Base-by-base conservation (phyloP, 2,329 filamentous ascomycete species). In the Apiospora arundinis region DNA sequence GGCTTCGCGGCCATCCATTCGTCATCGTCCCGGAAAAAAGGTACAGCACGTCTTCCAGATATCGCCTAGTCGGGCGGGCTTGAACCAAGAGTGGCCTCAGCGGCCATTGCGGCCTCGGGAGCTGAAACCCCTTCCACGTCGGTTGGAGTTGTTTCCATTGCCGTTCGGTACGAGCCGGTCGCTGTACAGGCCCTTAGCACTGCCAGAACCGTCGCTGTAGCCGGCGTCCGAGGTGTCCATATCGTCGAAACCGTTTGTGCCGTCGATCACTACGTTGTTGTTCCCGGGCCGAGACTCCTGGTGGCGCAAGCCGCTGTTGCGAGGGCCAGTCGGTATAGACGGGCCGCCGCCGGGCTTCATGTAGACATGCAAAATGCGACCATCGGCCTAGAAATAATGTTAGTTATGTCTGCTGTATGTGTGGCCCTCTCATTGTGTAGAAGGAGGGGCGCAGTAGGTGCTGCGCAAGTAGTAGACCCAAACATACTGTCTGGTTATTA, bases 401-500 rank as follows among this genome's bases (percentile, higher is more conserved):
- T 69, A 48, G 69, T 69, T 70, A 48, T 63, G 9, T 40, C 18
- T 23, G 32, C 9, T n/a, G 69, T 70, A 32, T 32, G 32, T 23
- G 69, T 70, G 40, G 68, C 40, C 60, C 52, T 16, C 28, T 9
- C 45, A 37, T 32, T 6, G 6, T 32, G 6, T 32, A 67, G 48
- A 25, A 23, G 18, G 3, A 14, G n/a, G 23, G 46, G 21, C 21
- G n/a, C 32, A 44, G 12, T 21, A 11, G 18, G 40, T 18, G 37
- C 21, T 42, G 6, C 11, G 18, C 40, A 42, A 42, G 65, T 67
- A 44, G 32, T 23, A 68, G 48, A 32, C 32, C 32, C 32, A 6
- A 48, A 82, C 90, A 75, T 80, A 93, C 93, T 78, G 90, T 94
- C 83, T 94, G 91, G 79, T 92, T 91, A 81, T 96, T 92, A 81